phyloP scores from a whole-genome alignment of 306 rosid genomes.

The Sophora flavescens region DNA sequence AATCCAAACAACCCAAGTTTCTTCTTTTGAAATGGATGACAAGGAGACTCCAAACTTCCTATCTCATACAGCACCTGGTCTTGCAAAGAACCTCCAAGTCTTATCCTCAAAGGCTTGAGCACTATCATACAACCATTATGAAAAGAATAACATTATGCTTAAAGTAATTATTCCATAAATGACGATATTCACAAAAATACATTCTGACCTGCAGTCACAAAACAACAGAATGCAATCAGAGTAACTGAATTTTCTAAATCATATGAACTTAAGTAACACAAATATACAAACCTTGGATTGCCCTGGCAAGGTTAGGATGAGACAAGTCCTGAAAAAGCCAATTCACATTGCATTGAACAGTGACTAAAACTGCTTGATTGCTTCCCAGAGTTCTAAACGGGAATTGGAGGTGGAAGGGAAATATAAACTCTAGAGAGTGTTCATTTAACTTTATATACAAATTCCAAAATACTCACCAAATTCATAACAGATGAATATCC shows the following conservation, averaged over 20 bases:
- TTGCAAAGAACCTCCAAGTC: conserved; percentile 97
- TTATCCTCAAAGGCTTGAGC: conserved; percentile 84
- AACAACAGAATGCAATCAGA: conserved; percentile 18
- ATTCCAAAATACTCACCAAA: conserved; percentile 62
- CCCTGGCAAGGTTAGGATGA: conserved; percentile 83
- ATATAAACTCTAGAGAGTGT: conserved; percentile 25
- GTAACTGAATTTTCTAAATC: conserved; percentile 14
- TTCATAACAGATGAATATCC: conserved; percentile 78
- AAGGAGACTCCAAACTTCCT: conserved; percentile 69
- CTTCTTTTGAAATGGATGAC: conserved; percentile 83
- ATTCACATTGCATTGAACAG: conserved; percentile 49
- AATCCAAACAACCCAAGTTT: conserved; percentile 79
- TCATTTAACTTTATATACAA: conserved; percentile 34
- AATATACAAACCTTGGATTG: conserved; percentile 74
- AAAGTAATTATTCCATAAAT: conserved; percentile 19
- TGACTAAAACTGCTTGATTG: conserved; percentile 24
- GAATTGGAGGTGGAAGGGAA: conserved; percentile 5
- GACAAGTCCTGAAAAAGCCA: conserved; percentile 82
- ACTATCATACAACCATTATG: conserved; percentile 63
- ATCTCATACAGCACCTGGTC: conserved; percentile 84
- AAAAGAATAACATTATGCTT: conserved; percentile 44
- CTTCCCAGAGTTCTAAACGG: conserved; percentile 20
- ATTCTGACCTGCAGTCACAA: conserved; percentile 23
- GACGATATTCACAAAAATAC: conserved; percentile 16
- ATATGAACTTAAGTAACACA: conserved; percentile 18